Percentiles rank a stretch among this genome's conserved stretches.
Evolutionary conservation across 495 filamentous ascomycete species (phyloP).

Genomic region (Penicillium canariense): DNA sequence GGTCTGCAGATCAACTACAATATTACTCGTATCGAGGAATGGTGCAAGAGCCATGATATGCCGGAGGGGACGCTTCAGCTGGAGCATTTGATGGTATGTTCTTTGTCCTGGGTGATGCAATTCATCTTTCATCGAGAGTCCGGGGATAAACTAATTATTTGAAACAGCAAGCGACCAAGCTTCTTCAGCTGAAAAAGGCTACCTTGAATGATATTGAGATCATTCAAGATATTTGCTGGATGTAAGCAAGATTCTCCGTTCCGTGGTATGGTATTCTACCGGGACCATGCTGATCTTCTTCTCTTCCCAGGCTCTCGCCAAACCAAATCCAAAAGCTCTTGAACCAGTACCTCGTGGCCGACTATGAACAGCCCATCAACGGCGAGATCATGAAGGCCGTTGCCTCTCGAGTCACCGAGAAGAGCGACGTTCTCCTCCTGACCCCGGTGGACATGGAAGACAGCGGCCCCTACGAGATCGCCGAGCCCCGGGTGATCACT

Average conservation of each 20-base stretch:
- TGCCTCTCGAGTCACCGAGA: conserved; percentile 94
- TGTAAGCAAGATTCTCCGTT: conserved; percentile 53
- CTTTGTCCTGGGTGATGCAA: background rate
- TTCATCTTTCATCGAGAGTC: too few species aligned
- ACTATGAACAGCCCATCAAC: conserved; percentile 99
- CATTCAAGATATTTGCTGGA: conserved; percentile 99
- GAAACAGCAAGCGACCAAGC: conserved; percentile 90
- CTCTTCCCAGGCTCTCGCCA: conserved; percentile 73
- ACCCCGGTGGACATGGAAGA: conserved; percentile 98
- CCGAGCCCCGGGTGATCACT: conserved; percentile 91
- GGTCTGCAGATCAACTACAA: conserved; percentile 99
- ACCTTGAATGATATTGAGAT: conserved; percentile 99
- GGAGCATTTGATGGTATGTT: conserved; percentile 90
- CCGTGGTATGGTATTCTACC: background rate
- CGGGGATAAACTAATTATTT: background rate
- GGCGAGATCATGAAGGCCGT: conserved; percentile 99
- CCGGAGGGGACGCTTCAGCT: conserved; percentile 96
- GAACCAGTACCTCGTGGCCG: conserved; percentile 97
- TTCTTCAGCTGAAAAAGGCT: conserved; percentile 97
- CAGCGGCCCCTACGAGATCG: conserved; percentile 98
- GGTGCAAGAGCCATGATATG: conserved; percentile 99
- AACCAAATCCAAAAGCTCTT: conserved; percentile 99
- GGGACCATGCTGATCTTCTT: conserved; percentile 6
- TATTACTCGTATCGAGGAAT: conserved; percentile 98
- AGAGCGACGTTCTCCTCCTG: conserved; percentile 92